A percentile compares a stretch with the other conserved stretches of the same genome.
These are phyloP conservation scores for Conticribra guillardii DNA, from an alignment of 108 stramenopile genomes.

Conservation along the genomic window DNA sequence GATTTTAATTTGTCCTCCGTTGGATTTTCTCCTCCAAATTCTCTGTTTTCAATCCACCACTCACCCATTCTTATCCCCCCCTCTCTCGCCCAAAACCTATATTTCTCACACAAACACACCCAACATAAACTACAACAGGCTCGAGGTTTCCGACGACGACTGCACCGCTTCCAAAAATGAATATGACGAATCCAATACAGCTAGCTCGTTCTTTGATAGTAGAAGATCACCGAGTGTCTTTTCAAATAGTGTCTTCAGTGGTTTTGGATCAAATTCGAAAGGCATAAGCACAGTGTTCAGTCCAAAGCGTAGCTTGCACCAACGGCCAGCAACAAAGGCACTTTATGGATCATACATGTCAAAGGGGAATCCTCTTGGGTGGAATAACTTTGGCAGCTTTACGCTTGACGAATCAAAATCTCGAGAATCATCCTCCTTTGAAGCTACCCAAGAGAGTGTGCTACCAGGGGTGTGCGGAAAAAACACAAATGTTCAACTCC, in stretches of 20 bases:
- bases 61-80: too few relatives aligned
- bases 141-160: too few relatives aligned
- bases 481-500: background rate
- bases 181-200: conserved; percentile 34
- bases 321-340: conserved; percentile 17
- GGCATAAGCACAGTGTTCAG: conserved; percentile 4
- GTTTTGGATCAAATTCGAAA: conserved; percentile 41
- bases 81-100: too few relatives aligned
- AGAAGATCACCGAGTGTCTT: conserved; percentile 13
- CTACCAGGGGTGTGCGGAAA: background rate
- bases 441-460: background rate
- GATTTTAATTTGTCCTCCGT: too few relatives aligned
- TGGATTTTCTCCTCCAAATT: too few relatives aligned
- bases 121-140: too few relatives aligned
- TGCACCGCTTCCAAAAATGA: conserved; percentile 4
- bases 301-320: conserved; percentile 15
- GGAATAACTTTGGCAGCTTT: conserved; percentile 56
- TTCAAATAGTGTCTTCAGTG: conserved; percentile 33
- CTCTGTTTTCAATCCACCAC: too few relatives aligned
- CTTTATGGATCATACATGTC: conserved; percentile 17
- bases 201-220: conserved; percentile 26
- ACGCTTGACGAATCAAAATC: conserved; percentile 40
- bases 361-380: conserved; percentile 47
- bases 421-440: conserved; percentile 3
- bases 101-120: too few relatives aligned